Base-by-base conservation (phyloP, 352 stramenopile genomes). In the Phytophthora pisi region DNA sequence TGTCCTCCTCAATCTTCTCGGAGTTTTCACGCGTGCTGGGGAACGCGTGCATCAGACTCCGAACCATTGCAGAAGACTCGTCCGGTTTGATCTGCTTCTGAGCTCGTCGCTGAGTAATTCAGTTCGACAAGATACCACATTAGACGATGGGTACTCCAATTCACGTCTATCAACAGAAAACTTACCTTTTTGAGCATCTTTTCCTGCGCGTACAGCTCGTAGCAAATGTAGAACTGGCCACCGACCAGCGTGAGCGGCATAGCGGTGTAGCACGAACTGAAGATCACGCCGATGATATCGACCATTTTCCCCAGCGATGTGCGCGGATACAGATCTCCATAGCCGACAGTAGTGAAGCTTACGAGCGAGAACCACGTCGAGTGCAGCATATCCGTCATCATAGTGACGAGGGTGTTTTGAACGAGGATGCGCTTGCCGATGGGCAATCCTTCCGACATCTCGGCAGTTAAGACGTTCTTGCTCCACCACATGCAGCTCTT, bases 201-300 rank as follows among this genome's bases (percentile, higher is more conserved):
- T 43, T 85, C 70, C 24, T 70, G 63, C 1, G 82, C 58, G 47
- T 81, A 66, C 2, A 76, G 51, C 36, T 86, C 77, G 38, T 92
- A 92, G 59, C 75, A 88, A 8, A 79, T 57, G 71, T 89, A 88
- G 61, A 90, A 90, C 46, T 90, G 75, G 1, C 66, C 68, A 7
- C 81, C 81, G 23, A 88, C 78, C 0, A 90, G 60, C 15, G 81
- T 84, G 7, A 90, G 75, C 10, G 79, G 81, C 81, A 90, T 90
- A 5, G 81, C 77, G 1, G 75, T 86, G 70, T 88, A 90, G 42
- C 69, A 84, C 0, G 77, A 74, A n/a, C 69, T 83, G 66, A 88
- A 75, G 13, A 92, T 73, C 69, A 78, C 79, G 1, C 60, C 63
- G 3, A 84, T 45, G 7, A 89, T 82, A 36, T 86, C 76, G 24